phyloP scores from a whole-genome alignment of 805 yeast genomes.

The Sungouiozyma ichnusensis region DNA sequence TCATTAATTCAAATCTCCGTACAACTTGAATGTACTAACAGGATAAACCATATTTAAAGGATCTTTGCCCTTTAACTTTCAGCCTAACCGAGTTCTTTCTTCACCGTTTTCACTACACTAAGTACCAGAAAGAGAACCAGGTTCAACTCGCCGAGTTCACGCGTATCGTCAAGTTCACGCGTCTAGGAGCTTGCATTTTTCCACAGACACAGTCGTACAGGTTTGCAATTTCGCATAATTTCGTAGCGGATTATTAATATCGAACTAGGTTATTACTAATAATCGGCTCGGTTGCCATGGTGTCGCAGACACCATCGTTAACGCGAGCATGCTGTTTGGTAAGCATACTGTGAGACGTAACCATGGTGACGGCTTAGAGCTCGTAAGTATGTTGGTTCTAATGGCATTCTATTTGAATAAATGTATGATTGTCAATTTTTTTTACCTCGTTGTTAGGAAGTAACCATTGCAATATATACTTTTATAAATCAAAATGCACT shows the following conservation, averaged over 20 bases:
- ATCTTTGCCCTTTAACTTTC: background rate
- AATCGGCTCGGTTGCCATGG: background rate
- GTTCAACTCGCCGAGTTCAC: background rate
- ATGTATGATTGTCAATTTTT: too few species aligned
- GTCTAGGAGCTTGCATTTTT: background rate
- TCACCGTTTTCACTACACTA: background rate
- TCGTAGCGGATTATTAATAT: background rate
- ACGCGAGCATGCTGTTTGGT: too few species aligned
- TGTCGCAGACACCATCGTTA: too few species aligned
- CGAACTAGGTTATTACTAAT: background rate
- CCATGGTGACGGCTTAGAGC: too few species aligned
- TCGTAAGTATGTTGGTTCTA: too few species aligned
- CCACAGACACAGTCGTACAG: background rate
- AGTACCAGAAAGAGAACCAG: background rate
- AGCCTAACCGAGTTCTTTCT: background rate
- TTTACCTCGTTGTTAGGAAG: background rate
- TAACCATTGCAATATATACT: background rate
- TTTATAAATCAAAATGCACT: conserved; percentile 27
- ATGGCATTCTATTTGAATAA: too few species aligned
- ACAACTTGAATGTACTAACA: background rate
- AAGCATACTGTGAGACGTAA: too few species aligned
- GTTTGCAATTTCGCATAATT: too few species aligned
- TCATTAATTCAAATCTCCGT: background rate
- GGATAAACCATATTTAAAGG: background rate
- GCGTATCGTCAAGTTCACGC: background rate